Base-by-base conservation (phyloP, 495 filamentous ascomycete genomes). In the Xylaria sp. region DNA sequence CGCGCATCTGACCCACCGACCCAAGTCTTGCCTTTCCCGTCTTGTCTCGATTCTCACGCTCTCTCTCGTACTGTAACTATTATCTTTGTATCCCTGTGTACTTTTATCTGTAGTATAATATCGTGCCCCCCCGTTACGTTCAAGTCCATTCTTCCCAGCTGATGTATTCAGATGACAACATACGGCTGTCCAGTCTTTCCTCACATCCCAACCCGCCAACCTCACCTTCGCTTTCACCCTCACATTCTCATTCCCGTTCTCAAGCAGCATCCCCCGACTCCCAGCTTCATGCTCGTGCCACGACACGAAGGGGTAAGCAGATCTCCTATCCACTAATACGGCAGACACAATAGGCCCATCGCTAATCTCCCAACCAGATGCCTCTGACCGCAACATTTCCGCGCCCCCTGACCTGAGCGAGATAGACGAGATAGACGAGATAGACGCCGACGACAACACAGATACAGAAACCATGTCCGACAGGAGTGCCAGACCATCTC, bases 391-490 rank as follows among this genome's bases (percentile, higher is more conserved):
- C 35, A 24, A 67, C 48, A 11, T 31, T 55, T 48, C 31, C 64
- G 64, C 5, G 2, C 33, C 46, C 31, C 46, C 59, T 31, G 40
- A 40, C 29, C 46, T 66, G 26, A 44, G 53, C 19, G 19, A 52
- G 17, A 53, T 71, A 57, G 57, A 72, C 35, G 55, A 78, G 40
- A 71, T 69, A n/a, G 74, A 74, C 35, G n/a, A n/a, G n/a, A 52
- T 72, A 40, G 67, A 76, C 40, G 70, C 66, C 40, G 68, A 68
- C 72, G 71, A 76, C 58, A n/a, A n/a, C n/a, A n/a, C n/a, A n/a
- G n/a, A n/a, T n/a, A 80, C 75, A 61, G 79, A 83, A 67, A 68
- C 63, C 29, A 78, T 76, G 76, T 46, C 74, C 11, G 73, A 73
- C 17, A 46, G 41, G 43, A 65, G 48, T 26, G 71, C 72, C 33